These are phyloP conservation scores for Kluyveromyces sp. DNA, from an alignment of 1,139 yeast species.

Conservation along the genomic window DNA sequence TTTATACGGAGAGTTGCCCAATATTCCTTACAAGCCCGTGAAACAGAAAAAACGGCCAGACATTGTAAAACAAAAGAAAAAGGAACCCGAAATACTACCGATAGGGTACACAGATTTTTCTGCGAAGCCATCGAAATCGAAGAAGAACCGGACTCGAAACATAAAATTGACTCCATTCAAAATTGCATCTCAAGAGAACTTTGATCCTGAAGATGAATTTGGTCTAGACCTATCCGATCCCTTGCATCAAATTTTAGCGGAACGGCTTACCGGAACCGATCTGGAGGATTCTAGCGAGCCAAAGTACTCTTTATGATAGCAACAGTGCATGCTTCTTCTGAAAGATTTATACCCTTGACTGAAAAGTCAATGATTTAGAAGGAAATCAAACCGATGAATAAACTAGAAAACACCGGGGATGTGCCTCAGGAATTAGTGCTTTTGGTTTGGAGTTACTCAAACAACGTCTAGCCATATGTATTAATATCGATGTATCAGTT, in stretches of 20 bases:
- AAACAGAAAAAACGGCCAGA: neutral
- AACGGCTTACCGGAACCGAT: constrained; percentile 9
- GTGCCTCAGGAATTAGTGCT: neutral
- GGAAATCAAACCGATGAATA: neutral
- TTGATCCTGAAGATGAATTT: neutral
- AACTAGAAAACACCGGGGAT: neutral
- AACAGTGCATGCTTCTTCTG: neutral
- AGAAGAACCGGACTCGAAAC: constrained; percentile 3
- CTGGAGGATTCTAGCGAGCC: constrained; percentile 5
- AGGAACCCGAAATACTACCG: constrained; percentile 18
- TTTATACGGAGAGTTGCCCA: constrained; percentile 11
- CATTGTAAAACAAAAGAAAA: neutral
- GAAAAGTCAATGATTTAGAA: neutral
- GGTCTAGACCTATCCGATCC: constrained; percentile 14
- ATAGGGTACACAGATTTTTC: constrained; percentile 18
- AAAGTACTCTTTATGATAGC: neutral
- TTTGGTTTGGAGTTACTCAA: neutral
- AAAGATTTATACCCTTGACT: neutral
- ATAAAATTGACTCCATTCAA: constrained; percentile 8
- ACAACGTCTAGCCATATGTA: neutral
- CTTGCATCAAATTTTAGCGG: constrained; percentile 15
- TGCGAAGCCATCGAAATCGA: constrained; percentile 8
- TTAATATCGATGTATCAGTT: neutral
- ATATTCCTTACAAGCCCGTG: neutral
- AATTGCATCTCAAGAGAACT: constrained; percentile 7